A percentile compares a stretch with the other conserved stretches of the same genome.
phyloP scores from a whole-genome alignment of 768 basidiomycete genomes.

The Serendipita sp. region DNA sequence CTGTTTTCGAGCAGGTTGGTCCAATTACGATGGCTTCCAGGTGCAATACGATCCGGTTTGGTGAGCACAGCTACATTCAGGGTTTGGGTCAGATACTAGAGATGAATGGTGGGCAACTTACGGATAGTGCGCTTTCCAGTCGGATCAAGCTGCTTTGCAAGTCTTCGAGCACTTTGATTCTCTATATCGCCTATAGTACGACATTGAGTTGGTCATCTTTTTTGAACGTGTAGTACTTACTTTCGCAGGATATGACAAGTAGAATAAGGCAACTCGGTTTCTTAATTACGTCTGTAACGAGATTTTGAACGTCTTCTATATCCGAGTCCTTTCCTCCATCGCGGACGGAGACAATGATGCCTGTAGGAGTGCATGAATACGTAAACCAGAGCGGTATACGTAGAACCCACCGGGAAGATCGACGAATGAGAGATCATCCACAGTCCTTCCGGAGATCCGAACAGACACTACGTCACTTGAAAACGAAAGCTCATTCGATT shows the following conservation, averaged over 20 bases:
- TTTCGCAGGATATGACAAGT: slow-evolving; percentile 47
- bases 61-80: slow-evolving; percentile 69
- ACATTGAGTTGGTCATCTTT: background rate
- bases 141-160: slow-evolving; percentile 45
- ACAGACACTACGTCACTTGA: slow-evolving; percentile 43
- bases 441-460: slow-evolving; percentile 40
- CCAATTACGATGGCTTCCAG: slow-evolving; percentile 42
- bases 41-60: slow-evolving; percentile 52
- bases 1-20: slow-evolving; percentile 17
- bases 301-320: slow-evolving; percentile 41
- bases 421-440: slow-evolving; percentile 49
- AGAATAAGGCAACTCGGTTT: slow-evolving; percentile 49
- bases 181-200: slow-evolving; percentile 50
- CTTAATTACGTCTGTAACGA: slow-evolving; percentile 44
- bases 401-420: slow-evolving; percentile 41
- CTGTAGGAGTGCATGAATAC: slow-evolving; percentile 17
- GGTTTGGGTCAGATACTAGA: background rate
- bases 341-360: slow-evolving; percentile 43
- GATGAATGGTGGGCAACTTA: slow-evolving; percentile 20
- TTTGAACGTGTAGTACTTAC: slow-evolving; percentile 22
- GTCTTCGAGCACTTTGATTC: slow-evolving; percentile 57
- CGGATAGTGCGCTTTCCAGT: slow-evolving; percentile 56
- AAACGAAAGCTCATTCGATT: slow-evolving; percentile 22
- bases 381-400: background rate
- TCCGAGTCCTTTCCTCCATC: slow-evolving; percentile 35